These are phyloP conservation scores for Filobasidium wieringae DNA, from an alignment of 768 basidiomycete species.

Conservation along the genomic window DNA sequence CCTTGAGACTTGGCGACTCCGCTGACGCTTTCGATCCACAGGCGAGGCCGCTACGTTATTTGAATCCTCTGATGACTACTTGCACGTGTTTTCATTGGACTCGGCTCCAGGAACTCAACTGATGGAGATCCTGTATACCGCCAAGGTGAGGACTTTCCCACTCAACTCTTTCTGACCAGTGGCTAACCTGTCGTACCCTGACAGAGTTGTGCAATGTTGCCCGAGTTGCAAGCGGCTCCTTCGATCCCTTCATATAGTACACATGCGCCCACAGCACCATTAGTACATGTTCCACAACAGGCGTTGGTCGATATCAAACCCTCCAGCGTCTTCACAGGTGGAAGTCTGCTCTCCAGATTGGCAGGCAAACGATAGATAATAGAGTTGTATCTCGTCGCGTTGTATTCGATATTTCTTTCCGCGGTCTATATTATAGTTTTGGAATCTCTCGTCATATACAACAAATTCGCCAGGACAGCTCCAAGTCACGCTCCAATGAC, in stretches of 20 bases:
- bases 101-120: conserved; percentile 42
- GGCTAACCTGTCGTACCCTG: not conserved
- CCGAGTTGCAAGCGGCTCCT: no score
- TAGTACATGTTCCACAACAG: not conserved
- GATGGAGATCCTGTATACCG: not conserved
- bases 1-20: not conserved
- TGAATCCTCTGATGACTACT: conserved; percentile 74
- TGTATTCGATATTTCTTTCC: no score
- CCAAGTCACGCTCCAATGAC: not conserved
- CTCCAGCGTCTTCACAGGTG: not conserved
- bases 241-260: not conserved
- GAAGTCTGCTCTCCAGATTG: not conserved
- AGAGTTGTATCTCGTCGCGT: no score
- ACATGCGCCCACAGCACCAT: not conserved
- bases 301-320: not conserved
- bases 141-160: not conserved
- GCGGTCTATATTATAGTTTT: no score
- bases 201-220: not conserved
- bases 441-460: no score
- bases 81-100: conserved; percentile 71
- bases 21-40: conserved; percentile 34
- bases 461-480: no score
- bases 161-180: not conserved
- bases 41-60: conserved; percentile 76
- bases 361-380: not conserved